phyloP scores from a whole-genome alignment of 495 filamentous ascomycete species.

The Usnea hakonensis region DNA sequence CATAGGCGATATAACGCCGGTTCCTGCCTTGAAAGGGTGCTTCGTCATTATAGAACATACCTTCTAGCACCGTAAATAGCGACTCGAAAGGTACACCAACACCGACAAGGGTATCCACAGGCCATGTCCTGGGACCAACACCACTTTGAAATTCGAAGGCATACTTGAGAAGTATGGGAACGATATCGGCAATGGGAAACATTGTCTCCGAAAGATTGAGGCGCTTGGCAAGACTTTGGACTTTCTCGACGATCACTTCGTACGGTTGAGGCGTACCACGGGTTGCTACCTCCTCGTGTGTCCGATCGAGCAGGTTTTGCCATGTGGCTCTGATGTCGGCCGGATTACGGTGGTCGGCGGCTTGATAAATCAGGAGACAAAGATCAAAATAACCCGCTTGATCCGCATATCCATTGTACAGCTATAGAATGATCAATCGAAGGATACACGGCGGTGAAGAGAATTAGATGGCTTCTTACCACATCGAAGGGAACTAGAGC shows the following conservation, averaged over 20 bases:
- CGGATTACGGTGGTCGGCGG: constrained; percentile 77
- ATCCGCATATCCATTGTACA: constrained; percentile 87
- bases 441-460: neutral
- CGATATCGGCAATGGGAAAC: constrained; percentile 59
- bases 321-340: constrained; percentile 76
- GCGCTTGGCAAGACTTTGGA: constrained; percentile 69
- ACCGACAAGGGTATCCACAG: constrained; percentile 69
- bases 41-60: constrained; percentile 75
- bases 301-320: constrained; percentile 66
- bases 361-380: constrained; percentile 80
- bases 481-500: constrained; percentile 62
- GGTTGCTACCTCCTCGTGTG: constrained; percentile 54
- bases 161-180: constrained; percentile 72
- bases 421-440: constrained; percentile 38
- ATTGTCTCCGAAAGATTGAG: constrained; percentile 69
- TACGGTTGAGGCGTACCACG: constrained; percentile 56
- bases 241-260: constrained; percentile 65
- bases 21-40: constrained; percentile 67
- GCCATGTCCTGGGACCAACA: constrained; percentile 65
- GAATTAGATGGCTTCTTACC: constrained; percentile 43
- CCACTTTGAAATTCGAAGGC: constrained; percentile 62
- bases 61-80: constrained; percentile 68
- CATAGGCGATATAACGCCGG: constrained; percentile 49
- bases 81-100: constrained; percentile 68
- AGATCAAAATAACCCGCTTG: constrained; percentile 85